phyloP scores from a whole-genome alignment of 2,329 filamentous ascomycete species.

The Diaporthe citriasiana region DNA sequence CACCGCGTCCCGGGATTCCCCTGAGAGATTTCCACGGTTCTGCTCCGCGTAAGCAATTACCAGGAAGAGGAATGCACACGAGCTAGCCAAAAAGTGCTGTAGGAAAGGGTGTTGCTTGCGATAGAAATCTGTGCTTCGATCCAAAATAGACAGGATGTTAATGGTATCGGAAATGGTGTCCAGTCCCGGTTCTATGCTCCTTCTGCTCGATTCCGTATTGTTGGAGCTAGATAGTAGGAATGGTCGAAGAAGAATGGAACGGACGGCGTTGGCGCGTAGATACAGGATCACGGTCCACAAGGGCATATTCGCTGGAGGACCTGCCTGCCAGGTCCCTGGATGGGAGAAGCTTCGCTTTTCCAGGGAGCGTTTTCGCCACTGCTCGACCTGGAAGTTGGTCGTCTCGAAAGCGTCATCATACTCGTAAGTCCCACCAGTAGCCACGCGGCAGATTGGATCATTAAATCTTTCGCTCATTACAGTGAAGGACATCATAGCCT shows the following conservation, averaged over 20 bases:
- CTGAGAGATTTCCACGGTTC: not conserved
- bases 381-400: not conserved
- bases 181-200: not conserved
- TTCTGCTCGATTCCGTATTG: not conserved
- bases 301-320: not conserved
- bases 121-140: not conserved
- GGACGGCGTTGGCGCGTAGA: not conserved
- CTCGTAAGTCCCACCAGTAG: not conserved
- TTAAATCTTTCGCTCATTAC: not conserved
- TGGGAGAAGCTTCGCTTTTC: not conserved
- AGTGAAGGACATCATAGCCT: not conserved
- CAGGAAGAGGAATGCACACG: not conserved
- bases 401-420: not conserved
- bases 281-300: not conserved
- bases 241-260: not conserved
- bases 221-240: not conserved
- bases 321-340: not conserved
- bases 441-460: not conserved
- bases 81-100: not conserved
- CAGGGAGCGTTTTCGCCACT: not conserved
- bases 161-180: not conserved
- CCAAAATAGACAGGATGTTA: not conserved
- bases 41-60: not conserved
- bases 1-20: not conserved
- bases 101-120: not conserved